Percentiles rank a stretch among this genome's conserved stretches.
These are phyloP conservation scores for Capsaspora owczarzaki DNA, from an alignment of 78 protist genomes.

Conservation along the genomic window DNA sequence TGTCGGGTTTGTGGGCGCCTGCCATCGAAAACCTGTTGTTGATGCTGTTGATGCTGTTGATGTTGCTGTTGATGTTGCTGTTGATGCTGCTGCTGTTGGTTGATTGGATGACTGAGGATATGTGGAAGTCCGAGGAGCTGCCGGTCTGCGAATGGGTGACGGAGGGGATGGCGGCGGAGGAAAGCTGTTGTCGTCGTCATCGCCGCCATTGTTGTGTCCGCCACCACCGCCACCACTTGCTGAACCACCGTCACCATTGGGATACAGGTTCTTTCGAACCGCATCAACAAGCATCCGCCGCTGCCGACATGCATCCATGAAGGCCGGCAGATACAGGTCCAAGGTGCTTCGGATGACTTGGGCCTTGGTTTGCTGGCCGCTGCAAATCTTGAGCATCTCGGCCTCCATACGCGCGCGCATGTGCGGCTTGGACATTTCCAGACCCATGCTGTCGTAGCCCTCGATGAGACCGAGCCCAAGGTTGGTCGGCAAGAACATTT, in stretches of 20 bases:
- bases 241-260: neutral
- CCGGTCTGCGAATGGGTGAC: too few species aligned
- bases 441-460: constrained; percentile 13
- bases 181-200: neutral
- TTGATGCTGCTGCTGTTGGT: neutral
- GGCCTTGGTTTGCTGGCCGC: constrained; percentile 4
- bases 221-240: neutral
- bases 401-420: constrained; percentile 28
- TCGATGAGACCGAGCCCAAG: constrained; percentile 84
- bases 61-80: neutral
- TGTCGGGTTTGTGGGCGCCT: neutral
- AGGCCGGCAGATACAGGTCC: neutral
- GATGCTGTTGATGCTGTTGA: neutral
- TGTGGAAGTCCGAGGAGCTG: too few species aligned
- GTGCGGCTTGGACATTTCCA: neutral
- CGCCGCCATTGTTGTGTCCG: neutral
- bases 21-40: neutral
- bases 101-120: too few species aligned
- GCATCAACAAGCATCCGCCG: neutral
- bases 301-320: neutral
- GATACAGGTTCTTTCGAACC: neutral
- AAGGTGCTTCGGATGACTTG: neutral
- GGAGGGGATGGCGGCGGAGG: too few species aligned
- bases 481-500: constrained; percentile 58
- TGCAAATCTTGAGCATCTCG: constrained; percentile 22